These are phyloP conservation scores for Oryza australiensis DNA, from an alignment of 176 grass and related monocot species.

Conservation along the genomic window DNA sequence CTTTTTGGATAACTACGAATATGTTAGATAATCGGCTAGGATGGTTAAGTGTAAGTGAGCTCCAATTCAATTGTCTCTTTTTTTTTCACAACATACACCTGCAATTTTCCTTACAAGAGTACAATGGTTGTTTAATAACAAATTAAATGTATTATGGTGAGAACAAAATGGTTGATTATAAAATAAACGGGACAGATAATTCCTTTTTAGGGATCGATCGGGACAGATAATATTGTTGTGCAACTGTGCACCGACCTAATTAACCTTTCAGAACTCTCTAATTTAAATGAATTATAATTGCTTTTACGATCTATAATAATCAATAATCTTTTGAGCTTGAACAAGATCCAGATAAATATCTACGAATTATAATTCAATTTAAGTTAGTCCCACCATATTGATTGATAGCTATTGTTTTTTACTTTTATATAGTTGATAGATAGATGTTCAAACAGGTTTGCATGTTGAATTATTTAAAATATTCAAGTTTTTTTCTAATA, in stretches of 20 bases:
- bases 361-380: background rate
- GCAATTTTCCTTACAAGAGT: background rate
- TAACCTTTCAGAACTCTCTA: background rate
- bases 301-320: background rate
- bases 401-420: background rate
- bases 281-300: background rate
- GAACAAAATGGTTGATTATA: no score
- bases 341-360: background rate
- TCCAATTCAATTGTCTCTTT: no score
- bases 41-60: background rate
- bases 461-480: background rate
- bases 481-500: background rate
- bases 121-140: background rate
- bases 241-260: background rate
- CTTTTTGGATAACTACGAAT: no score
- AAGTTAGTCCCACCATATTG: background rate
- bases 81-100: no score
- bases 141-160: background rate
- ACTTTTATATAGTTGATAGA: no score
- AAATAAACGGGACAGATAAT: no score
- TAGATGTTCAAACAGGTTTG: background rate
- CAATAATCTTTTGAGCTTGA: background rate
- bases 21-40: background rate
- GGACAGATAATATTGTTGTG: no score
- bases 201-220: no score